Evolutionary conservation across 106 monocot species (phyloP).

Genomic region (Alisma plantagoaquatica): DNA sequence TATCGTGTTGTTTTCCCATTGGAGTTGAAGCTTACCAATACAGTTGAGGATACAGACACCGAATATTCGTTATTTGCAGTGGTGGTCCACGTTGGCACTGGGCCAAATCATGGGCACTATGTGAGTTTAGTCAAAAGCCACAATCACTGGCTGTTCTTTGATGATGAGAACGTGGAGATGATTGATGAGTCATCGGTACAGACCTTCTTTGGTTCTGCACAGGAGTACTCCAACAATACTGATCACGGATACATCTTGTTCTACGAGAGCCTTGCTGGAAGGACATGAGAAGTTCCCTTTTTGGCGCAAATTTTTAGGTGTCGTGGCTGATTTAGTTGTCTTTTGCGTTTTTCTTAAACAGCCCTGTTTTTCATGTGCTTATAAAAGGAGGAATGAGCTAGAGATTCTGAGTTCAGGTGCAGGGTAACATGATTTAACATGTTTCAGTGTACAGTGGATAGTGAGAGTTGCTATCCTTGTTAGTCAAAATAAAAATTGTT

Average conservation of each 20-base stretch:
- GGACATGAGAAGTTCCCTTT: conserved; percentile 7
- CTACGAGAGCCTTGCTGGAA: conserved; percentile 21
- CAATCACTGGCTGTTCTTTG: conserved; percentile 31
- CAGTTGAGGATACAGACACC: conserved; percentile 16
- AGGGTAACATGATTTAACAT: too few species aligned
- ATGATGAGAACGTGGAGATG: conserved; percentile 31
- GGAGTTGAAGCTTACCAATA: conserved; percentile 25
- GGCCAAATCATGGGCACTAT: conserved; percentile 27
- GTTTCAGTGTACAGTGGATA: conserved; percentile 11
- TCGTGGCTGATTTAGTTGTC: too few species aligned
- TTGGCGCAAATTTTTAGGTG: conserved; percentile 1
- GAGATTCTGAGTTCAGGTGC: too few species aligned
- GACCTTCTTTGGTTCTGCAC: conserved; percentile 21
- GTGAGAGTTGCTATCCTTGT: conserved; percentile 6
- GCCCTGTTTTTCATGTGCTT: too few species aligned
- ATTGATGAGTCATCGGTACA: conserved; percentile 25
- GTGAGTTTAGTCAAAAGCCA: conserved; percentile 28
- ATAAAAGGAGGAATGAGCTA: too few species aligned
- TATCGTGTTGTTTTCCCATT: conserved; percentile 25
- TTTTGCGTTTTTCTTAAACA: too few species aligned
- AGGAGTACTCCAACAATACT: conserved; percentile 23
- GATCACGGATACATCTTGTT: conserved; percentile 32
- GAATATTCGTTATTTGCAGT: conserved; percentile 26
- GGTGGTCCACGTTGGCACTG: conserved; percentile 23
- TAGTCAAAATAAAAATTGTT: background rate